Evolutionary conservation across 139 green algal genomes (phyloP).

Genomic region (Deuterostichococcus epilithicus): DNA sequence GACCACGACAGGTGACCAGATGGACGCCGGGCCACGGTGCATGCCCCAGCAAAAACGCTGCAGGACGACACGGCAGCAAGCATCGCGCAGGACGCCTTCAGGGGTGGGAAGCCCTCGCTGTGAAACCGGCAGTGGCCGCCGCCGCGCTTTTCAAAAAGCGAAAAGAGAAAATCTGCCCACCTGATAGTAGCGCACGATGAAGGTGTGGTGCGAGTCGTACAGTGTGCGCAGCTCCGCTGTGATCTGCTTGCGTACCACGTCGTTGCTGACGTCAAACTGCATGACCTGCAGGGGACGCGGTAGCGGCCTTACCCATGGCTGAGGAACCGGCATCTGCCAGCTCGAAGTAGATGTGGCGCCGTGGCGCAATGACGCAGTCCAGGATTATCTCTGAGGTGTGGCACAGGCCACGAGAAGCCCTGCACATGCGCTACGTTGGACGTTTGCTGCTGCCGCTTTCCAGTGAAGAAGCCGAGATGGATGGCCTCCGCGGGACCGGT

Average conservation of each 20-base stretch:
- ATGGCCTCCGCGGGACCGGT: too few species aligned
- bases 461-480: too few species aligned
- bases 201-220: constrained; percentile 39
- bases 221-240: constrained; percentile 54
- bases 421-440: not conserved
- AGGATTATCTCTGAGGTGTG: too few species aligned
- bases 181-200: constrained; percentile 48
- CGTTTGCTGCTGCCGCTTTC: not conserved
- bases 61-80: too few species aligned
- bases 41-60: too few species aligned
- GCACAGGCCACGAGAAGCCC: too few species aligned
- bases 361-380: too few species aligned
- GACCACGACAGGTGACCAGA: too few species aligned
- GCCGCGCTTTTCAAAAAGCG: not conserved
- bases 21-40: too few species aligned
- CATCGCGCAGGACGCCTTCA: too few species aligned
- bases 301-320: not conserved
- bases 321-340: not conserved
- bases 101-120: too few species aligned
- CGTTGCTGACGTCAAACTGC: constrained; percentile 53
- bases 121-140: too few species aligned
- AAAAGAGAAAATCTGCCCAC: not conserved
- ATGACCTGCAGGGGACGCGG: constrained; percentile 34
- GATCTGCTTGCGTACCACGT: constrained; percentile 52
- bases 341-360: not conserved